Evolutionary conservation across 2,329 filamentous ascomycete genomes (phyloP).

Genomic region (Thyridium curvatum): DNA sequence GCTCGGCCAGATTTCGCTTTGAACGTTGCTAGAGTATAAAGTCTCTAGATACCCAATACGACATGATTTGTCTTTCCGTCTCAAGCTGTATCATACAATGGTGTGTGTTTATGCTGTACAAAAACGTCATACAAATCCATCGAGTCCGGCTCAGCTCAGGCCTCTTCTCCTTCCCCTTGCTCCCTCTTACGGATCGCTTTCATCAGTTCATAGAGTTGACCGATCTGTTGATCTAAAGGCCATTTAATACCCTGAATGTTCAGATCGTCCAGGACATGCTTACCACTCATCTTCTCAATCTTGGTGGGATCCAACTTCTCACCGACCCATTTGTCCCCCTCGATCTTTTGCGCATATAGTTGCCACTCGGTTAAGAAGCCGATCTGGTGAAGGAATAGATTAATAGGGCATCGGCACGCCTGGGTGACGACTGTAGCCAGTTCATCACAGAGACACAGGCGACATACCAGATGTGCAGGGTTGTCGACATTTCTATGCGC

Average conservation of each 20-base stretch:
- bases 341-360: conserved; percentile 84
- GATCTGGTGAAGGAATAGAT: conserved; percentile 55
- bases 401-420: neutral
- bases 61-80: too few relatives aligned
- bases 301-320: conserved; percentile 79
- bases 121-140: too few relatives aligned
- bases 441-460: neutral
- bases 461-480: conserved; percentile 76
- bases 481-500: conserved; percentile 82
- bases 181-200: conserved; percentile 57
- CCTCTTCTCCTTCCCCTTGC: conserved; percentile 6
- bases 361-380: conserved; percentile 98
- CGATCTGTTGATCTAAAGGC: conserved; percentile 78
- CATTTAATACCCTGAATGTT: neutral
- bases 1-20: too few relatives aligned
- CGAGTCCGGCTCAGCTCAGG: too few relatives aligned
- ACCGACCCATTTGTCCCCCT: conserved; percentile 79
- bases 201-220: conserved; percentile 93
- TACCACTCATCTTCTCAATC: conserved; percentile 91
- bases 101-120: too few relatives aligned
- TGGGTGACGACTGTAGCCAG: neutral
- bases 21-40: too few relatives aligned
- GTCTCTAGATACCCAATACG: too few relatives aligned
- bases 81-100: too few relatives aligned
- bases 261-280: conserved; percentile 20